Evolutionary conservation across 805 yeast genomes (phyloP), one percentile per base, ranked within the genome.

Genomic region (Kregervanrija delftensis): DNA sequence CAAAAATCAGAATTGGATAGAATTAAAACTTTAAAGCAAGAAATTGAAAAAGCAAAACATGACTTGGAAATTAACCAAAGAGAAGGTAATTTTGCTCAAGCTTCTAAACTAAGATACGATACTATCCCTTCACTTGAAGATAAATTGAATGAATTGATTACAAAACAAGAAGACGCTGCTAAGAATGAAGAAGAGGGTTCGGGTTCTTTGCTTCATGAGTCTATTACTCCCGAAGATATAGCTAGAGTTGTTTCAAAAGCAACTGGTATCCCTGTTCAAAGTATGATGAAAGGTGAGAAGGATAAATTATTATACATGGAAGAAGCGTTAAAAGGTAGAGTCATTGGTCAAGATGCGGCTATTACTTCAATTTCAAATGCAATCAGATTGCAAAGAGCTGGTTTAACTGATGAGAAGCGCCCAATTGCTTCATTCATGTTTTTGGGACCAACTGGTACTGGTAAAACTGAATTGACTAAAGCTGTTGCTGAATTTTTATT

Each of bases 401-500:
- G 99, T 1, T 76, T 91, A 48, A 91, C 98, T 9, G 85, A 86
- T 62, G 96, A 89, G 51, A 86, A 86, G 64, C 77, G 97, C 49
- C 99, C 99, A 6, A 90, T 91, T 56, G 98, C 97, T 1, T 85
- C 96, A 44, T 93, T 93, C 65, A 83, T 91, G 84, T 93, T 93
- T 65, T 71, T 93, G 52, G 99, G 99, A 16, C 98, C 99, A 43
- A 93, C 99, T 0, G 99, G 99, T 68, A 91, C 98, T 0, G 99
- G 99, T 68, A 91, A 91, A 65, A 93, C 99, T 0, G 98, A 93
- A 64, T 73, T 93, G 42, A 90, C 97, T 8, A 91, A 93, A 63
- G 82, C 95, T 0, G 73, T 91, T 46, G 96, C 98, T 2, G 89
- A 88, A 55, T 93, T 93, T 56, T 66, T 91, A 55, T 93, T 93